phyloP scores from a whole-genome alignment of 2,329 filamentous ascomycete genomes.

The Aspergillus sp. region DNA sequence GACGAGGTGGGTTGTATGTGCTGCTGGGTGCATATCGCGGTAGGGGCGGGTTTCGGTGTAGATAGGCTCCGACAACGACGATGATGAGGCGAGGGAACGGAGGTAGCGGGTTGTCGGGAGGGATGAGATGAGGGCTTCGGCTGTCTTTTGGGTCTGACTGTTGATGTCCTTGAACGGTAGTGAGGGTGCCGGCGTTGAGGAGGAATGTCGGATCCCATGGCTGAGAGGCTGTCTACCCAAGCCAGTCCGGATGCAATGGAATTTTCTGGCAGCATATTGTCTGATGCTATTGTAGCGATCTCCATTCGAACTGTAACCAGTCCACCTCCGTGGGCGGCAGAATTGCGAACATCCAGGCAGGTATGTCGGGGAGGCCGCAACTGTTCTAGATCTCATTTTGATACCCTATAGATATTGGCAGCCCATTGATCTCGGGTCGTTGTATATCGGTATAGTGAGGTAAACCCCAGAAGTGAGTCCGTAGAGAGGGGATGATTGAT shows the following conservation, averaged over 20 bases:
- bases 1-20: neutral
- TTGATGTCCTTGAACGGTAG: neutral
- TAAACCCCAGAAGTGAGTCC: too few species aligned
- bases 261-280: neutral
- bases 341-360: neutral
- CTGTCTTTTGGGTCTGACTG: neutral
- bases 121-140: slow-evolving; percentile 1
- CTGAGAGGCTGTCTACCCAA: neutral
- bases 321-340: neutral
- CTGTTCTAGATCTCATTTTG: neutral
- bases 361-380: neutral
- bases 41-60: neutral
- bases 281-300: neutral
- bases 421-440: neutral
- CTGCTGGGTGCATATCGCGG: slow-evolving; percentile 1
- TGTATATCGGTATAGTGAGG: too few species aligned
- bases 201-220: neutral
- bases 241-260: neutral
- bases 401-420: neutral
- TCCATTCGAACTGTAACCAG: neutral
- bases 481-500: neutral
- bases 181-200: neutral
- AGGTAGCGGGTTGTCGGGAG: slow-evolving; percentile 4
- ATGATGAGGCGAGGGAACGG: neutral
- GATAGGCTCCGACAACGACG: neutral